Evolutionary conservation across 768 basidiomycete species (phyloP).

Genomic region (Lenzites betulinus): DNA sequence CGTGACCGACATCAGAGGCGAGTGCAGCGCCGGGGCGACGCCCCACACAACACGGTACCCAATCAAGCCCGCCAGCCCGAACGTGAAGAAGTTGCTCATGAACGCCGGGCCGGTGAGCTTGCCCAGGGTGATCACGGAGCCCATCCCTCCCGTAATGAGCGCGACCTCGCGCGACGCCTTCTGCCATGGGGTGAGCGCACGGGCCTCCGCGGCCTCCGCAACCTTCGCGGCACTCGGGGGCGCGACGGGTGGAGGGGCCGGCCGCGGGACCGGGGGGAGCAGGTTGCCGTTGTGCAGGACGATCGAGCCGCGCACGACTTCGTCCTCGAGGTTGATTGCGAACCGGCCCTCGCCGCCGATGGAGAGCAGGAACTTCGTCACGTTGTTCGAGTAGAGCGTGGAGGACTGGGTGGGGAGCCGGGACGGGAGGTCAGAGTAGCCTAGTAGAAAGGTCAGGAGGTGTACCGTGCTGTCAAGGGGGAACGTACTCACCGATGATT

Average conservation of each 20-base stretch:
- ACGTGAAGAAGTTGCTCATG: conserved; percentile 89
- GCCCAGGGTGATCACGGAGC: conserved; percentile 68
- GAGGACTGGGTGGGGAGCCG: conserved; percentile 88
- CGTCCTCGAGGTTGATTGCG: conserved; percentile 72
- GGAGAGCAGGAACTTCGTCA: conserved; percentile 86
- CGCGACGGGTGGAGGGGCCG: conserved; percentile 61
- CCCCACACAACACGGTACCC: conserved; percentile 92
- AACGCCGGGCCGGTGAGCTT: conserved; percentile 80
- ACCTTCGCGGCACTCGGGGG: conserved; percentile 51
- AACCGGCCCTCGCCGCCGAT: conserved; percentile 64
- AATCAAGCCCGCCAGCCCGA: conserved; percentile 82
- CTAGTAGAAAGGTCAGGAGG: conserved; percentile 36
- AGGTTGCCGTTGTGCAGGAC: conserved; percentile 68
- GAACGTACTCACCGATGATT: conserved; percentile 58
- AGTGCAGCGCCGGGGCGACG: conserved; percentile 85
- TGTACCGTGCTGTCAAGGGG: background rate
- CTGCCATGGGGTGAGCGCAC: conserved; percentile 84
- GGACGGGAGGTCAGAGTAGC: conserved; percentile 86
- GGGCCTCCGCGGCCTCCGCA: conserved; percentile 44
- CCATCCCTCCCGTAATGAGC: conserved; percentile 75
- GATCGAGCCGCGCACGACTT: conserved; percentile 81
- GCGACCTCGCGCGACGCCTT: conserved; percentile 77
- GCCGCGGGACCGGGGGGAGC: conserved; percentile 68
- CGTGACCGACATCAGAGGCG: conserved; percentile 89
- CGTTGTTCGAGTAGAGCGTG: conserved; percentile 89